phyloP scores from a whole-genome alignment of 352 stramenopile species.

The Blastocystis sp. region DNA sequence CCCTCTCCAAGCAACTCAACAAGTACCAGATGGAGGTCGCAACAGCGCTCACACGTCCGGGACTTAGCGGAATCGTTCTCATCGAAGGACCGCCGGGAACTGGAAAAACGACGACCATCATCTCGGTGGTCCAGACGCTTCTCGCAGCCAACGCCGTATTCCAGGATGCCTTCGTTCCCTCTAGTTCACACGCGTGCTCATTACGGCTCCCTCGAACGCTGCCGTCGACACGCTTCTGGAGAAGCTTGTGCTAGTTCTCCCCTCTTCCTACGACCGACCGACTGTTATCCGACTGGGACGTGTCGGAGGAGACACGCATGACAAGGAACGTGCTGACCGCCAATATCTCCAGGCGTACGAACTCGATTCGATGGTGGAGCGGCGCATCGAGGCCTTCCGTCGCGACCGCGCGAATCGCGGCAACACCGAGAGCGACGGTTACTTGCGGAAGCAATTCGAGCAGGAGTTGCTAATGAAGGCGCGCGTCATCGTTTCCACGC shows the following conservation, averaged over 20 bases:
- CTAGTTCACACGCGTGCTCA: conserved; percentile 75
- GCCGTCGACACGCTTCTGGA: conserved; percentile 70
- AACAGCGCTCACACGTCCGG: background rate
- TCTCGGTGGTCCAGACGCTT: conserved; percentile 10
- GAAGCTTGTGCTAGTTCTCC: conserved; percentile 70
- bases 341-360: conserved; percentile 5
- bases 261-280: background rate
- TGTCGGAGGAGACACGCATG: conserved; percentile 1
- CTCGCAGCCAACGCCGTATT: conserved; percentile 13
- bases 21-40: conserved; percentile 23
- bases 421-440: background rate
- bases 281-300: conserved; percentile 3
- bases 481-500: conserved; percentile 1
- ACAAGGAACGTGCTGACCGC: conserved; percentile 1
- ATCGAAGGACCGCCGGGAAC: conserved; percentile 75
- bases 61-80: conserved; percentile 59
- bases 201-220: conserved; percentile 75
- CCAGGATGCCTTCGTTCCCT: conserved; percentile 71
- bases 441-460: conserved; percentile 12
- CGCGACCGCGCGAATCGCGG: background rate
- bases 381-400: background rate
- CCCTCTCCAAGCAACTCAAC: background rate
- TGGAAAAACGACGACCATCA: conserved; percentile 63
- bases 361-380: conserved; percentile 22
- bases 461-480: conserved; percentile 9